Base-by-base conservation (phyloP, 129 eudicot genomes). In the Escallonia herrerae region DNA sequence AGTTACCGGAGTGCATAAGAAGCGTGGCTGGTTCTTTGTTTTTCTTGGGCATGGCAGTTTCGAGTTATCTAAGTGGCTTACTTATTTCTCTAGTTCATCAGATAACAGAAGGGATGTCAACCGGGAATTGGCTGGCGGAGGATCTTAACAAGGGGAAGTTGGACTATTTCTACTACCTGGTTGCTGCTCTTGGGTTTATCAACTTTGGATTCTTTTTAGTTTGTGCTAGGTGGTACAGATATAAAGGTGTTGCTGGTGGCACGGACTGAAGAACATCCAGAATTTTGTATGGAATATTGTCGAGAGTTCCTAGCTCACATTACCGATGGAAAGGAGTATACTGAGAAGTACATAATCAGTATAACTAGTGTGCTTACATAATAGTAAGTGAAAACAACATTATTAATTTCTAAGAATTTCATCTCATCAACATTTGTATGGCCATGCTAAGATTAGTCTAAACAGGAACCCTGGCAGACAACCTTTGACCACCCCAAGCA, bases 1-100 rank as follows among this genome's bases (percentile, higher is more conserved):
- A 89, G 82, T 86, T 89, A 59, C 97, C 97, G 1, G 97, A 89
- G 67, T 83, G 86, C 53, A 89, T 89, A 95, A 86, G 86, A 76
- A 86, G 97, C 52, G 62, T 89, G 5, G 97, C 90, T 0, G 97
- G 90, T 12, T 77, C 97, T 2, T 74, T 83, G 46, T 70, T 76
- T 77, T 89, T 86, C 52, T 74, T 76, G 40, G 90, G 90, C 33
- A 65, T 73, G 73, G 90, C 95, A 4, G 82, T 75, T 1, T 81
- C 90, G 7, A 81, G 60, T 66, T 89, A 89, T 60, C 56, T 86
- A 4, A 80, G 81, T 13, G 56, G 97, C 4, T 74, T 86, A n/a
- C 43, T 89, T 81, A 66, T 89, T 3, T 66, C 69, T 6, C 10
- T 74, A 15, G 79, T 86, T 65, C 95, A 89, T 49, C 66, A 33